Percentiles rank a stretch among this genome's conserved stretches.
Conservation (phyloP, 2,329 filamentous ascomycete species). For the Aspergillus sp. region DNA sequence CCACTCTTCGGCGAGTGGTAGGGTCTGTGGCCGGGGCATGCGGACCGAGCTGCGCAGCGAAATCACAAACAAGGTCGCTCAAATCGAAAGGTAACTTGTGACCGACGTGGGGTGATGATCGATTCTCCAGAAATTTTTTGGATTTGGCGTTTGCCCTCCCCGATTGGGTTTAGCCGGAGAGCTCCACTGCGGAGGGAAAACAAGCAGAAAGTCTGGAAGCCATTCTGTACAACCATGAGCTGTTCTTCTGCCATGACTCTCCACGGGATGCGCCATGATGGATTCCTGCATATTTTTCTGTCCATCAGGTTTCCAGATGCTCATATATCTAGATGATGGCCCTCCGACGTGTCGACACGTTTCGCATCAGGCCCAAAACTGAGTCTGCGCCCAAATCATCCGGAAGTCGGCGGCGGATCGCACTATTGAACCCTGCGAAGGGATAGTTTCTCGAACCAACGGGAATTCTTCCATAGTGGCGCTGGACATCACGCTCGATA, state of each 20-base stretch:
- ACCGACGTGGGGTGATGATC: background rate
- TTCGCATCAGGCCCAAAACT: background rate
- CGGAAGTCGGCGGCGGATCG: background rate
- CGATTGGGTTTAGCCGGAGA: background rate
- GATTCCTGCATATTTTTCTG: background rate
- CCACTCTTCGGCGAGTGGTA: conserved; percentile 73
- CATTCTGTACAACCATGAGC: no score
- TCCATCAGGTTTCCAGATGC: background rate
- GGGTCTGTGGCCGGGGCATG: conserved; percentile 50
- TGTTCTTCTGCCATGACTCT: background rate
- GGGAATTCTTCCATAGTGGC: background rate
- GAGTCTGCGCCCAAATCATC: background rate
- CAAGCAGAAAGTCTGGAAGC: no score
- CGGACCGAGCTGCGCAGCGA: background rate
- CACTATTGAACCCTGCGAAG: background rate
- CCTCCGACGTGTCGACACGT: background rate
- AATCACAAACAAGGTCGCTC: background rate
- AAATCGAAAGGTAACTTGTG: background rate
- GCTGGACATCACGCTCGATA: background rate
- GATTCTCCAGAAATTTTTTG: conserved; percentile 4
- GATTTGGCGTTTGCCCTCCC: background rate
- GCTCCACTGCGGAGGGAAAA: background rate
- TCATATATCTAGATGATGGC: background rate
- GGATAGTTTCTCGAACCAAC: background rate
- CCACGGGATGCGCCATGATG: background rate